Conservation (phyloP, 2,329 filamentous ascomycete genomes). For the Fusarium sp. region DNA sequence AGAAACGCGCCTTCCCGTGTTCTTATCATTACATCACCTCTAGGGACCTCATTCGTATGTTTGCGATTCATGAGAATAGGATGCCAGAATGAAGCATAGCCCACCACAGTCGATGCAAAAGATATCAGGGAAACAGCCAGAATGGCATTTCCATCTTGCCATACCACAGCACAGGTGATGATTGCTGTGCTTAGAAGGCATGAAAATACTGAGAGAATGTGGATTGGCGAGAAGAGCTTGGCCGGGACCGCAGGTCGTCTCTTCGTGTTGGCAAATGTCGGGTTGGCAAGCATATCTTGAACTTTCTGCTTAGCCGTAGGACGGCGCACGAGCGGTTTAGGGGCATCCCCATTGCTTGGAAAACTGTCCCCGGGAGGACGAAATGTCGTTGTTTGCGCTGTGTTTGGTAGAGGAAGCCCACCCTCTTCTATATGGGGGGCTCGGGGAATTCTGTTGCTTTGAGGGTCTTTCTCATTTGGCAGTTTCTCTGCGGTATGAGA, state of each 20-base stretch:
- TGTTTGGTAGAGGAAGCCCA: slow-evolving; percentile 9
- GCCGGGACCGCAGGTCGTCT: slow-evolving; percentile 59
- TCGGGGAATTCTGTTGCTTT: slow-evolving; percentile 7
- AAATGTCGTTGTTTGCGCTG: slow-evolving; percentile 13
- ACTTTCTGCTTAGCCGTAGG: slow-evolving; percentile 52
- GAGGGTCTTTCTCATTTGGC: not conserved
- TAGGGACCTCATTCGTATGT: slow-evolving; percentile 58
- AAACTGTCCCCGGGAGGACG: not conserved
- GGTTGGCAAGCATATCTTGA: slow-evolving; percentile 55
- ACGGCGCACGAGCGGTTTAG: slow-evolving; percentile 39
- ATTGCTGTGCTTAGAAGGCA: slow-evolving; percentile 59
- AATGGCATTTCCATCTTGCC: slow-evolving; percentile 49
- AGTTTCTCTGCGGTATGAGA: not conserved
- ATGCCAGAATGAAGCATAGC: slow-evolving; percentile 66
- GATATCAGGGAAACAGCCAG: slow-evolving; percentile 62
- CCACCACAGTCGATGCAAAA: slow-evolving; percentile 61
- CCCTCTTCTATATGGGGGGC: slow-evolving; percentile 23
- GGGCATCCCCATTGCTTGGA: not conserved
- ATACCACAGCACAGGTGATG: slow-evolving; percentile 52
- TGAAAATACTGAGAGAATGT: slow-evolving; percentile 62
- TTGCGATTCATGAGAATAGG: slow-evolving; percentile 63
- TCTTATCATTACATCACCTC: slow-evolving; percentile 68
- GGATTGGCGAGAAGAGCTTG: slow-evolving; percentile 60
- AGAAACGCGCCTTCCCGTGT: slow-evolving; percentile 69
- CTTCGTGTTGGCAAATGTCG: slow-evolving; percentile 50